Conservation (phyloP, 192 early-diverging fungal species). For the Piromyces finnis region DNA sequence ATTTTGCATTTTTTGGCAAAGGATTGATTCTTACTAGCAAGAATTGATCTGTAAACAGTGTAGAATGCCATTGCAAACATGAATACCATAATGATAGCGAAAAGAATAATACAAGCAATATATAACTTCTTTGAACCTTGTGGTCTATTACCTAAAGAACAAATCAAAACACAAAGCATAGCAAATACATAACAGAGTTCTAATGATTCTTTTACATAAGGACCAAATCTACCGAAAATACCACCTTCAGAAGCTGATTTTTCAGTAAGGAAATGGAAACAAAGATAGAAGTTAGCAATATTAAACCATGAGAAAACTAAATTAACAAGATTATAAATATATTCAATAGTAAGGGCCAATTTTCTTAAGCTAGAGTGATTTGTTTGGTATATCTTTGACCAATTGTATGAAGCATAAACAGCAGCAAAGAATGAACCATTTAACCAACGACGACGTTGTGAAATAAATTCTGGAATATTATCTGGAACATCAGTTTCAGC, state of each 20-base stretch:
- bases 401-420: conserved; percentile 48
- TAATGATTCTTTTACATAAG: not conserved
- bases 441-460: conserved; percentile 69
- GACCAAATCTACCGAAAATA: not conserved
- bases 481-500: conserved; percentile 92
- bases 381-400: conserved; percentile 37
- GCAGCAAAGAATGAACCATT: conserved; percentile 71
- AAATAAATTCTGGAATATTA: conserved; percentile 76
- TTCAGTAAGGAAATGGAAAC: conserved; percentile 34
- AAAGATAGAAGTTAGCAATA: conserved; percentile 38
- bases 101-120: conserved; percentile 26
- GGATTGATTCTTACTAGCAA: not conserved
- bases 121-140: conserved; percentile 75
- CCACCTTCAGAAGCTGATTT: conserved; percentile 11
- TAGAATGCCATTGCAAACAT: conserved; percentile 6
- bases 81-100: conserved; percentile 21
- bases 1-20: conserved; percentile 1
- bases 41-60: conserved; percentile 1
- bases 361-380: conserved; percentile 44
- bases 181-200: not conserved
- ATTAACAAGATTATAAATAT: conserved; percentile 44
- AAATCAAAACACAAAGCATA: not conserved
- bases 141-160: conserved; percentile 84
- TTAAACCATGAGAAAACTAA: conserved; percentile 31
- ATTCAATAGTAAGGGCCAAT: conserved; percentile 37